These are phyloP conservation scores for Musa schizocarpa DNA, from an alignment of 176 grass and related monocot species.

Conservation along the genomic window DNA sequence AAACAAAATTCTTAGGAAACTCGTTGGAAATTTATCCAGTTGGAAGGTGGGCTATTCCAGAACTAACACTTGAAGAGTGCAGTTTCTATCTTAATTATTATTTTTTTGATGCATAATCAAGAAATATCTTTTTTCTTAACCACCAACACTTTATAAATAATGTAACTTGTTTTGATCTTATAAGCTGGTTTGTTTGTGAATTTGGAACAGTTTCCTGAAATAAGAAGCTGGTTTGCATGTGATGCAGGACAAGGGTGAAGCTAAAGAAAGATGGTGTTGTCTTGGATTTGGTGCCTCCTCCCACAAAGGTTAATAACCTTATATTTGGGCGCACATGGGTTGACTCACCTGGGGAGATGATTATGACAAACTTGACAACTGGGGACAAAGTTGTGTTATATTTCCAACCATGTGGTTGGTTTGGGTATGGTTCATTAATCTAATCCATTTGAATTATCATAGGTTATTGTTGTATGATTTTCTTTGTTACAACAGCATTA, in stretches of 20 bases:
- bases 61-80: not conserved
- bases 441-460: not conserved
- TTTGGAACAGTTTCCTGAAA: not conserved
- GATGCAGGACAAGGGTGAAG: conserved; percentile 56
- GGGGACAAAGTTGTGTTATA: conserved; percentile 87
- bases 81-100: too few relatives aligned
- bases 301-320: conserved; percentile 79
- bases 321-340: conserved; percentile 94
- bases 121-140: conserved; percentile 23
- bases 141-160: not conserved
- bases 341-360: conserved; percentile 78
- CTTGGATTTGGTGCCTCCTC: conserved; percentile 78
- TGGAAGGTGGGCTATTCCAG: conserved; percentile 50
- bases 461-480: not conserved
- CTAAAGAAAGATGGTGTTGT: conserved; percentile 71
- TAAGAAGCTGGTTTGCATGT: not conserved
- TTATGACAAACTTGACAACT: conserved; percentile 74
- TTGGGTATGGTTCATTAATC: conserved; percentile 45
- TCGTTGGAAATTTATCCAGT: conserved; percentile 82
- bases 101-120: not conserved
- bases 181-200: not conserved
- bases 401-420: conserved; percentile 94
- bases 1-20: conserved; percentile 96
- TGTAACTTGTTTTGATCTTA: too few relatives aligned
- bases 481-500: too few relatives aligned